Evolutionary conservation across 345 rosid species (phyloP), one percentile per base, ranked within the genome.

Genomic region (Hibiscus mutabilis): DNA sequence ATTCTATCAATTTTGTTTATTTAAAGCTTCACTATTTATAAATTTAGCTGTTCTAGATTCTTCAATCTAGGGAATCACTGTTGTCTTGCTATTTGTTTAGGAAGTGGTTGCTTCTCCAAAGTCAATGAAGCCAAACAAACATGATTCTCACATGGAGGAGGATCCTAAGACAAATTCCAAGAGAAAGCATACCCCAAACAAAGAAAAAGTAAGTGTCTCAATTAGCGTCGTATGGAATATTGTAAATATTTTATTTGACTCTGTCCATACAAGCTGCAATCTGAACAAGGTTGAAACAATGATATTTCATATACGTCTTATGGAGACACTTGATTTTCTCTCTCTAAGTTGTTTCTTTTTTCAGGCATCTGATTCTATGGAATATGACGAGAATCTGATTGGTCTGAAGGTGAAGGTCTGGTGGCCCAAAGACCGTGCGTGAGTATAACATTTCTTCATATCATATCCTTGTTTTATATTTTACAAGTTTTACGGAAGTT

Each of bases 361-460:
- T 53, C 86, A 92, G 97, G 87, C 76, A 59, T 75, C 97, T 81
- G 86, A 75, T 76, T 64, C 61, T 58, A 68, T 73, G 76, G 86
- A 66, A 56, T 70, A 55, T 80, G 90, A 74, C 44, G 87, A 80
- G 49, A 80, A 73, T 66, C 71, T 92, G 77, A 86, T 92, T 83
- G 99, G 98, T 55, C 60, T 81, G 11, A 92, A 79, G 83, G 78
- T 96, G 75, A 85, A 82, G 81, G 91, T 96, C 52, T 96, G 95
- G 93, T 96, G 99, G 99, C 98, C 99, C 18, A 40, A 71, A 19
- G 99, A 96, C 86, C 71, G 51, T 9, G 51, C 24, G 99, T 96
- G 79, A 84, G 91, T 76, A 60, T 52, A 19, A 58, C 27, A 60
- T 42, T 35, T 62, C 47, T 35, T 12, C 18, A 35, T 62, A 18